Conservation (phyloP, 129 eudicot species). For the Calendula officinalis region DNA sequence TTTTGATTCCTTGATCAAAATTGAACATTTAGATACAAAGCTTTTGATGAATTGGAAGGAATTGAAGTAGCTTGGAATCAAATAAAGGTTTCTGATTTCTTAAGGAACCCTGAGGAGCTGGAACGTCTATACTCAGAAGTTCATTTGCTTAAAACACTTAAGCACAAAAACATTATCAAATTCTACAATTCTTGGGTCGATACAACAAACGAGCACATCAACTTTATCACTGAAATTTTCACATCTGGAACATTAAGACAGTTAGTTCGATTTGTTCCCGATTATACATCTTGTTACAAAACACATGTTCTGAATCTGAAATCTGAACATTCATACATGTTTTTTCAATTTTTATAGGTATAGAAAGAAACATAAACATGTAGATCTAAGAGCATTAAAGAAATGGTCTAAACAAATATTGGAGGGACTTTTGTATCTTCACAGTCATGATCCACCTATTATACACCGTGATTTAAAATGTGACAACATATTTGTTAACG, state of each 20-base stretch:
- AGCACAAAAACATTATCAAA: conserved; percentile 15
- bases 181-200: conserved; percentile 21
- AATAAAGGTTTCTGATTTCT: conserved; percentile 18
- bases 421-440: conserved; percentile 96
- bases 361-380: conserved; percentile 90
- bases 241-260: conserved; percentile 92
- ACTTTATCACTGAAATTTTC: conserved; percentile 94
- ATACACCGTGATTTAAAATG: conserved; percentile 97
- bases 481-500: conserved; percentile 96
- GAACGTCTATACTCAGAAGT: conserved; percentile 21
- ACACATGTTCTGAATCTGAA: background rate
- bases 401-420: conserved; percentile 96
- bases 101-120: conserved; percentile 17
- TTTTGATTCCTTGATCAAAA: background rate
- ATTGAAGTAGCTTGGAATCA: conserved; percentile 27
- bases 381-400: conserved; percentile 89
- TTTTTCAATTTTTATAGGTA: conserved; percentile 44
- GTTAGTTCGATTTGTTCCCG: conserved; percentile 44
- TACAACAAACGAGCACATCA: conserved; percentile 70
- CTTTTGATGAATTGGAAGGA: conserved; percentile 21
- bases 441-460: conserved; percentile 94
- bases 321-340: background rate
- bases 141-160: conserved; percentile 21
- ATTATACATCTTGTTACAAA: background rate
- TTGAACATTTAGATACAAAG: conserved; percentile 11